phyloP scores from a whole-genome alignment of 2,329 filamentous ascomycete genomes.

The Trichoderma atroviride region DNA sequence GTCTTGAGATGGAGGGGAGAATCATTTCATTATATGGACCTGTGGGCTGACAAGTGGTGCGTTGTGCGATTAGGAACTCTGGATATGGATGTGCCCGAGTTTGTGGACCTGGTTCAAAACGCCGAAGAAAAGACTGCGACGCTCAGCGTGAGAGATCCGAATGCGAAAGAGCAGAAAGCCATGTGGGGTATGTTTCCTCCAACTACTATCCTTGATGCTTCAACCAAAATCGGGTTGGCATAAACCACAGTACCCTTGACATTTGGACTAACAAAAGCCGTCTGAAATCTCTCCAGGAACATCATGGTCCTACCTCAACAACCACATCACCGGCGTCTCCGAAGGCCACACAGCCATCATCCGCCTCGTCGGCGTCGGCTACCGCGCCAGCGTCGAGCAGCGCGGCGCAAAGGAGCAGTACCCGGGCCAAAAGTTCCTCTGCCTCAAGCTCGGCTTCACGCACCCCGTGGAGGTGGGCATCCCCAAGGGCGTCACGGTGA shows the following conservation, averaged over 20 bases:
- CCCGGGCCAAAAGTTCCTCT: constrained; percentile 84
- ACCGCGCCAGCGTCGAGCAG: constrained; percentile 83
- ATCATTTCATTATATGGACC: neutral
- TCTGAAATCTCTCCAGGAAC: constrained; percentile 62
- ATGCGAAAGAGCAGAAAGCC: constrained; percentile 75
- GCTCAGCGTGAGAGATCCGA: constrained; percentile 69
- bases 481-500: constrained; percentile 80
- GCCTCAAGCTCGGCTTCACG: constrained; percentile 93
- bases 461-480: constrained; percentile 91
- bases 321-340: constrained; percentile 89
- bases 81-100: constrained; percentile 76
- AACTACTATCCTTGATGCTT: neutral
- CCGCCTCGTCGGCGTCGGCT: constrained; percentile 91
- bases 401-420: constrained; percentile 74
- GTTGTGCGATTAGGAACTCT: constrained; percentile 63
- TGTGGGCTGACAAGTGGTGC: constrained; percentile 22
- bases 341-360: constrained; percentile 95
- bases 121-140: constrained; percentile 62
- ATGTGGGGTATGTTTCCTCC: constrained; percentile 84
- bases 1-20: neutral
- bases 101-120: constrained; percentile 72
- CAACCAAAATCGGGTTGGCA: neutral
- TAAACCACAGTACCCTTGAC: neutral
- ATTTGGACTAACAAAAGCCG: neutral
- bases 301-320: constrained; percentile 84